Evolutionary conservation across 495 filamentous ascomycete species (phyloP).

Genomic region (Cudoniella acicularis): DNA sequence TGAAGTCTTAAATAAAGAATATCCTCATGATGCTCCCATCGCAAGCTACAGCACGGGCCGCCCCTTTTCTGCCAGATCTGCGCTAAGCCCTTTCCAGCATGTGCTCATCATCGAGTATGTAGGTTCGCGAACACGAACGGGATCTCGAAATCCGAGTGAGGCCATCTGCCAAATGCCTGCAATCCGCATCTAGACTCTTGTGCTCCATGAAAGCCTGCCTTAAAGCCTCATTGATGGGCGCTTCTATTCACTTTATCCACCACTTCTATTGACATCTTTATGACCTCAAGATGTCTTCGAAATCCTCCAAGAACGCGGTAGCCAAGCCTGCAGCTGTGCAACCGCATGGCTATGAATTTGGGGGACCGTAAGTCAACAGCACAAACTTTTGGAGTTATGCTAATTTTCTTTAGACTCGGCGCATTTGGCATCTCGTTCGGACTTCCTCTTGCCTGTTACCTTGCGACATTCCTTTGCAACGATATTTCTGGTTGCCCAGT

Average conservation of each 20-base stretch:
- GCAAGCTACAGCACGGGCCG: background rate
- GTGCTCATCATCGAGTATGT: background rate
- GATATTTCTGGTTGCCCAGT: slow-evolving; percentile 88
- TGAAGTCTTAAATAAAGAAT: background rate
- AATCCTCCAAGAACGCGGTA: slow-evolving; percentile 11
- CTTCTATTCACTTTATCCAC: background rate
- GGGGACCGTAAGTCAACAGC: slow-evolving; percentile 70
- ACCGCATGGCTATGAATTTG: slow-evolving; percentile 67
- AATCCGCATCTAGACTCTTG: background rate
- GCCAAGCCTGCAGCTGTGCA: slow-evolving; percentile 7
- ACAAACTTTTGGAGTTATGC: slow-evolving; percentile 3
- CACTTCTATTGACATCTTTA: slow-evolving; percentile 9
- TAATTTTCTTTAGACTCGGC: slow-evolving; percentile 58
- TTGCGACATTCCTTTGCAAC: slow-evolving; percentile 82
- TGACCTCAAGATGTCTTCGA: slow-evolving; percentile 16
- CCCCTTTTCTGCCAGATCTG: background rate
- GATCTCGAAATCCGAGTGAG: background rate
- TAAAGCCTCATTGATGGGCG: background rate
- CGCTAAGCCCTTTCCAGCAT: background rate
- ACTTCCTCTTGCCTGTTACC: slow-evolving; percentile 71
- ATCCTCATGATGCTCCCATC: too few relatives aligned
- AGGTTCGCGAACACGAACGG: slow-evolving; percentile 2
- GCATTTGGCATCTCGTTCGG: slow-evolving; percentile 70
- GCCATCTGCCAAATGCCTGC: background rate
- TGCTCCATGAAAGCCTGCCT: background rate